A percentile compares a stretch with the other conserved stretches of the same genome.
Evolutionary conservation across 805 yeast species (phyloP).

Genomic region (Pichia eremophila): DNA sequence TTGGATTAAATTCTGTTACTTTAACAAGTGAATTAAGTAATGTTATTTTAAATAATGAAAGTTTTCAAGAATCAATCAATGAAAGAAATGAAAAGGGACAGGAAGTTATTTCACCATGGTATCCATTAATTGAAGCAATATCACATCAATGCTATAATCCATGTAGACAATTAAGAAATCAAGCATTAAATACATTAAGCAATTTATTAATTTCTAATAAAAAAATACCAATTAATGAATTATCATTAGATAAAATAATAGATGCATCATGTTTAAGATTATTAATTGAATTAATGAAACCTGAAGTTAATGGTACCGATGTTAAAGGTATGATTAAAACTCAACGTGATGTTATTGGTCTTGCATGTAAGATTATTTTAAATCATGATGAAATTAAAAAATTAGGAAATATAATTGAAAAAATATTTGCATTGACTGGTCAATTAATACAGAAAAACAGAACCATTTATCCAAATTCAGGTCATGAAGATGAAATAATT

Average conservation of each 20-base stretch:
- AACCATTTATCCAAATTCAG: slow-evolving; percentile 9
- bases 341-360: slow-evolving; percentile 54
- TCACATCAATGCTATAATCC: slow-evolving; percentile 89
- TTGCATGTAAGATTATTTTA: slow-evolving; percentile 49
- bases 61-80: slow-evolving; percentile 23
- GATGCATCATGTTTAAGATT: slow-evolving; percentile 72
- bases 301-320: slow-evolving; percentile 55
- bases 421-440: slow-evolving; percentile 20
- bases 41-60: slow-evolving; percentile 23
- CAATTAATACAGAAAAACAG: slow-evolving; percentile 18
- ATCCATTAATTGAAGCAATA: slow-evolving; percentile 68
- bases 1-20: slow-evolving; percentile 53
- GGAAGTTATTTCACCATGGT: slow-evolving; percentile 28
- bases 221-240: slow-evolving; percentile 24
- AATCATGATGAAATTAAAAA: slow-evolving; percentile 23
- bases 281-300: slow-evolving; percentile 53
- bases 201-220: slow-evolving; percentile 34
- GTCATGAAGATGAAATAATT: slow-evolving; percentile 24
- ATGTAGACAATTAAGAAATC: slow-evolving; percentile 62
- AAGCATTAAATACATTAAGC: slow-evolving; percentile 56
- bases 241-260: slow-evolving; percentile 47
- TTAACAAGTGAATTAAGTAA: slow-evolving; percentile 46
- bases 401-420: slow-evolving; percentile 18
- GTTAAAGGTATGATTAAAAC: slow-evolving; percentile 53
- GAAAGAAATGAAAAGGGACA: slow-evolving; percentile 16